Base-by-base conservation (phyloP, 2,329 filamentous ascomycete genomes). In the Sporothrix brasiliensis region DNA sequence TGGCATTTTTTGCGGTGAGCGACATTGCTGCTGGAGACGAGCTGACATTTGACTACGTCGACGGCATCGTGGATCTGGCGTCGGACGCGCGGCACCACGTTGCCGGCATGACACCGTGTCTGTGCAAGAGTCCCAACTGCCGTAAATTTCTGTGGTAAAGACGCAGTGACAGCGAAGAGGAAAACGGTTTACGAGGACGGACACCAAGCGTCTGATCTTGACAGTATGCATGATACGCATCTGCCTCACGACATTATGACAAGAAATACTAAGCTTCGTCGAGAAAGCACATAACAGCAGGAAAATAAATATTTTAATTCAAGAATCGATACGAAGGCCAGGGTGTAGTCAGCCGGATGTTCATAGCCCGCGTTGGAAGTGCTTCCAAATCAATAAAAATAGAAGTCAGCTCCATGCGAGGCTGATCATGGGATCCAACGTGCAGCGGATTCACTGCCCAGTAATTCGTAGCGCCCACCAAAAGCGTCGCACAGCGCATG, bases 1-100 rank as follows among this genome's bases (percentile, higher is more conserved):
- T 94, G 63, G 92, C 91, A 0, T 85, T 94, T 72, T 94, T 94
- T 75, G 91, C 92, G 0, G 85, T 89, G 41, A 81, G 84, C 54
- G 85, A 91, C 68, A 92, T 94, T 39, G 79, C 81, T 0, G 84
- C 85, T 0, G 87, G 86, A 1, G 87, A 89, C 44, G 92, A 95
- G 78, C 79, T 95, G 44, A 93, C 90, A 0, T 94, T 95, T 77
- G 91, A 94, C 75, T 95, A 95, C 75, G 83, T 91, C 6, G 90
- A 91, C 74, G 88, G 88, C 10, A 84, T 87, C 30, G 85, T 86
- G 10, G 81, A 82, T 24, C 78, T 82, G 34, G 80, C 81, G 14
- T 79, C 82, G 44, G 83, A 87, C 69, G 83, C 84, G 1, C 81
- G 84, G 2, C 80, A 44, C 81, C 80, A 72, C 81, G 81, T 65